phyloP scores from a whole-genome alignment of 2,329 filamentous ascomycete genomes.

The Aspergillus felis region DNA sequence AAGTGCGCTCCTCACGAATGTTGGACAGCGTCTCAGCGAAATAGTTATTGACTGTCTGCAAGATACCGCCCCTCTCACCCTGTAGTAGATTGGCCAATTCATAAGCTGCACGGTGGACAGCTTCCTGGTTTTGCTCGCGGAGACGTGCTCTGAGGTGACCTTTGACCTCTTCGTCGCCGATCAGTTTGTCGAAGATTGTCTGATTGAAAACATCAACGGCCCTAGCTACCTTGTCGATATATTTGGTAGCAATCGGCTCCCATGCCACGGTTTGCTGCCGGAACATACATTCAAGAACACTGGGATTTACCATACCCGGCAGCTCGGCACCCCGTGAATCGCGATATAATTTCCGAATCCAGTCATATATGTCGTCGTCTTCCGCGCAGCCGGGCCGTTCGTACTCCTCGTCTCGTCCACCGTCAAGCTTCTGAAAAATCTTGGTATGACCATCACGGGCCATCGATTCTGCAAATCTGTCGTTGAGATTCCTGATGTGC shows the following conservation, averaged over 20 bases:
- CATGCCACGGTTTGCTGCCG: constrained; percentile 14
- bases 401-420: constrained; percentile 5
- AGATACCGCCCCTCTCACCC: constrained; percentile 45
- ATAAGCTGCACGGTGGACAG: neutral
- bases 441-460: constrained; percentile 6
- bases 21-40: constrained; percentile 44
- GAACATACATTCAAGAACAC: constrained; percentile 16
- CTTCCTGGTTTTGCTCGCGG: neutral
- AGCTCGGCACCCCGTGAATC: constrained; percentile 18
- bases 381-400: neutral
- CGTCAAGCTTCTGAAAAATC: constrained; percentile 7
- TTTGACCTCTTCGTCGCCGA: neutral
- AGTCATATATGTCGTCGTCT: constrained; percentile 12
- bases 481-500: constrained; percentile 11
- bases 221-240: constrained; percentile 1
- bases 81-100: constrained; percentile 25
- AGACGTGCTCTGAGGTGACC: neutral
- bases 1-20: constrained; percentile 13
- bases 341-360: constrained; percentile 15
- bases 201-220: neutral
- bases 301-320: constrained; percentile 17
- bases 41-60: constrained; percentile 50
- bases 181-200: neutral
- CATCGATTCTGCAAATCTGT: constrained; percentile 10
- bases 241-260: constrained; percentile 6